These are phyloP conservation scores for Cladophialophora exuberans DNA, from an alignment of 2,329 filamentous ascomycete species.

Conservation along the genomic window DNA sequence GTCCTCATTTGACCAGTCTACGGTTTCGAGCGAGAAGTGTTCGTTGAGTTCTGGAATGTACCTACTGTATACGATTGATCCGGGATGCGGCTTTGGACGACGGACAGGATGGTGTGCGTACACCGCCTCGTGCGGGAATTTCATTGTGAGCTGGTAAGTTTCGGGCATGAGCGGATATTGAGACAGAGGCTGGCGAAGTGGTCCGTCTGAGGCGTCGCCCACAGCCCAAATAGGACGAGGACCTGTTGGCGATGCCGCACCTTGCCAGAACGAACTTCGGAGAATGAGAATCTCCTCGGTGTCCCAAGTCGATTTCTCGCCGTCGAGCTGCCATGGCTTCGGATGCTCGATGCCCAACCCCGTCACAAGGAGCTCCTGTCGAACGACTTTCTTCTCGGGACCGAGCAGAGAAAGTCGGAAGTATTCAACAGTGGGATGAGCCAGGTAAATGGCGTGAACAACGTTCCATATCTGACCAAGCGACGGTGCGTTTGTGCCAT, in stretches of 20 bases:
- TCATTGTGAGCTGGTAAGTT: slow-evolving; percentile 44
- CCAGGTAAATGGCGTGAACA: slow-evolving; percentile 43
- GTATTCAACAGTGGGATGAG: slow-evolving; percentile 39
- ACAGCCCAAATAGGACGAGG: slow-evolving; percentile 62
- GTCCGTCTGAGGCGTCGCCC: slow-evolving; percentile 27
- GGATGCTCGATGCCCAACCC: slow-evolving; percentile 51
- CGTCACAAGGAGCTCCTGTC: slow-evolving; percentile 38
- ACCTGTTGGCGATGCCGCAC: slow-evolving; percentile 69
- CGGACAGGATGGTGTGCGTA: slow-evolving; percentile 72
- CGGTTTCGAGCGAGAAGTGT: slow-evolving; percentile 73
- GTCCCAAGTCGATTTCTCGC: slow-evolving; percentile 1
- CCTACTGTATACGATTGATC: slow-evolving; percentile 74
- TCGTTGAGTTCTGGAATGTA: slow-evolving; percentile 76
- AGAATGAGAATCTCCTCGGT: slow-evolving; percentile 52
- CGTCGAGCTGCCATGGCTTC: slow-evolving; percentile 38
- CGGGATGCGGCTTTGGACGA: slow-evolving; percentile 70
- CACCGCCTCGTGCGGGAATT: slow-evolving; percentile 45
- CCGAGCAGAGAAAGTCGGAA: slow-evolving; percentile 42
- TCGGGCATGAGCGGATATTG: slow-evolving; percentile 48
- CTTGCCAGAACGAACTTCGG: slow-evolving; percentile 68
- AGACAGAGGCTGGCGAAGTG: slow-evolving; percentile 42
- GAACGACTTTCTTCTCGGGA: slow-evolving; percentile 33
- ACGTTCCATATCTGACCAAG: slow-evolving; percentile 46
- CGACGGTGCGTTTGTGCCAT: slow-evolving; percentile 37
- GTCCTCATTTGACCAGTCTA: slow-evolving; percentile 66